Conservation (phyloP, 2,329 filamentous ascomycete genomes). For the Mariannaea sp. region DNA sequence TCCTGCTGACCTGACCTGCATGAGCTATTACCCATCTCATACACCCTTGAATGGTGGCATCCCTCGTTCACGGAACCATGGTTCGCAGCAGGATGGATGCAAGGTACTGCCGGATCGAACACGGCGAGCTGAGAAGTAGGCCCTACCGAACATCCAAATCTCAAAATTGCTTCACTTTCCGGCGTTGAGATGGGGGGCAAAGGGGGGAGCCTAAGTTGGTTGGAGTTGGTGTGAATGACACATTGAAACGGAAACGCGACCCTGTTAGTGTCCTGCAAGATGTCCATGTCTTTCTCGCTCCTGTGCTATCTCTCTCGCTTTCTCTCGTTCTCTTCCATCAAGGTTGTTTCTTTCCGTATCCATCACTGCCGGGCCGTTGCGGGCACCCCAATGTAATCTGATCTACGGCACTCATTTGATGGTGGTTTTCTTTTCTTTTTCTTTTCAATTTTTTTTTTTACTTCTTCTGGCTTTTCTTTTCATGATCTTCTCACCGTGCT, state of each 20-base stretch:
- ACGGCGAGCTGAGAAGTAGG: neutral
- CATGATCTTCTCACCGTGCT: too few relatives aligned
- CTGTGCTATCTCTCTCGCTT: too few relatives aligned
- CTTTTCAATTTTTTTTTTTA: neutral
- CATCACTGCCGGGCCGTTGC: neutral
- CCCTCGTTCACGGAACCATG: neutral
- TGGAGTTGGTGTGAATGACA: neutral
- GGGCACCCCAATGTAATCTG: neutral
- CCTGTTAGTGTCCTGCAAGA: neutral
- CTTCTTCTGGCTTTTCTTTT: too few relatives aligned
- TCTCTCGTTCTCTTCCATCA: too few relatives aligned
- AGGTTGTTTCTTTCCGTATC: neutral
- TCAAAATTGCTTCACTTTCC: neutral
- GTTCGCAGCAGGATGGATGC: conserved; percentile 12
- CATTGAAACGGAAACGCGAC: neutral
- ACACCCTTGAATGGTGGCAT: conserved; percentile 9
- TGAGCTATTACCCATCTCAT: too few relatives aligned
- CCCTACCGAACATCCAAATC: neutral
- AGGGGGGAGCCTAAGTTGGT: too few relatives aligned
- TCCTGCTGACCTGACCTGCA: conserved; percentile 25
- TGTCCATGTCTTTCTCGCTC: neutral
- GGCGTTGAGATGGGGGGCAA: neutral
- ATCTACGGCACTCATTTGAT: neutral
- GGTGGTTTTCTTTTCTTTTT: neutral
- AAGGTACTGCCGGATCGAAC: conserved; percentile 15